Base-by-base conservation (phyloP, 176 grass and related monocot genomes). In the Alopecurus myosuroides region DNA sequence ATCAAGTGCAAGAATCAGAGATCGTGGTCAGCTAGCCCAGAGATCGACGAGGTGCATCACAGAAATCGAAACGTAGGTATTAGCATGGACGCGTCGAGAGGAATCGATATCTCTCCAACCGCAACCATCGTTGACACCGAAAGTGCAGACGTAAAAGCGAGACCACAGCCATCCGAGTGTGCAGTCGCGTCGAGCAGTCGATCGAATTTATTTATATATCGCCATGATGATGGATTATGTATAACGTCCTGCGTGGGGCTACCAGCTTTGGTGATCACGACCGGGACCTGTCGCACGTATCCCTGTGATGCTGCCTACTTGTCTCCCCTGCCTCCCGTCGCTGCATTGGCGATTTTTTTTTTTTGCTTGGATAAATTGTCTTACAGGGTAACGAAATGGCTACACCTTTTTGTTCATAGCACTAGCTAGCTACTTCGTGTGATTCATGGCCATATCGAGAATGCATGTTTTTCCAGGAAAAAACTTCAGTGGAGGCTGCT, bases 211-310 rank as follows among this genome's bases (percentile, higher is more conserved):
- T 50, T 4, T 5, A 57, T 57, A 1, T 45, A 57, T 86, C 65
- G 12, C 20, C 25, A 74, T 37, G 20, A 70, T 74, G 60, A 63
- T 63, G 5, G 13, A 33, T 62, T 25, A 58, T 29, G 29, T 25
- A 53, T 70, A 36, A 53, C 73, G 9, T 41, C 72, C 36, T 22
- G 17, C 23, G 18, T 57, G 88, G 84, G 88, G 88, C 56, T 79
- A 4, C 74, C 25, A 18, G 25, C 70, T 74, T 78, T 35, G 60
- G 45, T 58, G 88, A 90, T 83, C 88, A 49, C 88, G 84, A 90
- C 88, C 22, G 65, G 84, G 83, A 86, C 88, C 88, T 66, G 88
- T 83, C 84, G 80, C 84, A 86, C 88, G 36, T 48, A 83, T 49
- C 20, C 65, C 31, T 45, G 23, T 31, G 69, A 23, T 61, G 70